Evolutionary conservation across 2,329 filamentous ascomycete species (phyloP), one percentile per base, ranked within the genome.

Genomic region (Metarhizium sp.): DNA sequence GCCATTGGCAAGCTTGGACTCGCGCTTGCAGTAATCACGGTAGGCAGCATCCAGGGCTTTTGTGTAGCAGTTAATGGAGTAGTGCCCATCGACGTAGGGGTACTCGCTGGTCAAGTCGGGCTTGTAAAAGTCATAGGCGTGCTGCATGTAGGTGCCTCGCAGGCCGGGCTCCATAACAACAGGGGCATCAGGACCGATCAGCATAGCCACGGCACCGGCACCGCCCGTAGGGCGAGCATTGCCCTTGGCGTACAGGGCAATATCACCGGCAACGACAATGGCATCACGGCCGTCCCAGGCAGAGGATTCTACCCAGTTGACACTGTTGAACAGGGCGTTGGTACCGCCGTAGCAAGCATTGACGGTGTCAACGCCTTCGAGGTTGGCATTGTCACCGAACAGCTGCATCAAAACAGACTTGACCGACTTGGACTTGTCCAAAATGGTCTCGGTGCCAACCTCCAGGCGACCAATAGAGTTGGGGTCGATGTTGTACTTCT

Each of bases 91-190:
- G 57, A 92, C 88, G 67, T 89, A 85, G 60, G 88, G 88, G 76
- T 92, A 92, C 75, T 92, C 88, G 80, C 86, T 90, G 67, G 88
- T 88, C 62, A 92, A 78, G 73, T 92, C 88, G 66, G 88, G 88
- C 84, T 92, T 92, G 84, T 90, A 92, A 72, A 92, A 92, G 73
- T 92, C 88, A 73, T 92, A 94, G 64, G 85, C 86, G 75, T 92
- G 88, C 71, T 85, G 79, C 84, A 92, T 86, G 78, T 89, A 90
- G 65, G 79, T 85, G 68, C 86, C 88, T 67, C 88, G 85, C 68
- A 91, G 82, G 68, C 89, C 89, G 52, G 88, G 83, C 75, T 92
- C 88, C 61, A 87, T 77, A 58, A 86, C 87, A 60, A 92, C 75
- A 55, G 88, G 88, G 53, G 88, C 88, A 67, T 92, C 77, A 57